Percentiles rank a stretch among this genome's conserved stretches.
These are phyloP conservation scores for Diversispora epigaea DNA, from an alignment of 192 early-diverging fungal species.

Conservation along the genomic window DNA sequence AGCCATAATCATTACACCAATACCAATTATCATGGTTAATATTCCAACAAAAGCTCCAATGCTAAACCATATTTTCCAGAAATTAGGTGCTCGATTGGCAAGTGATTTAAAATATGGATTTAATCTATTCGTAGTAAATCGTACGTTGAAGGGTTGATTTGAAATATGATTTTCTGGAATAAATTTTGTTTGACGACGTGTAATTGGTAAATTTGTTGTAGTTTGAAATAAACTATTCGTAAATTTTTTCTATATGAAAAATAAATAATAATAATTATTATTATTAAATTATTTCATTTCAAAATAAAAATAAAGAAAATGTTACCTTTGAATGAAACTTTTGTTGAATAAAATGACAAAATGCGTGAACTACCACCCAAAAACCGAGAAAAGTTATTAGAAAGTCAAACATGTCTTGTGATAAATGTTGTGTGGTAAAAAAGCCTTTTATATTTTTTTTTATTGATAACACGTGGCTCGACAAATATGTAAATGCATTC, in stretches of 20 bases:
- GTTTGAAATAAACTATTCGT: not conserved
- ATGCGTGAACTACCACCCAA: not conserved
- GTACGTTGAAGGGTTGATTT: slow-evolving; percentile 42
- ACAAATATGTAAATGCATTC: too few relatives aligned
- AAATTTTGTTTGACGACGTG: not conserved
- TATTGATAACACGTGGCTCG: too few relatives aligned
- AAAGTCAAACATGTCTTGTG: not conserved
- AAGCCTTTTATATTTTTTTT: too few relatives aligned
- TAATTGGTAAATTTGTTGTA: not conserved
- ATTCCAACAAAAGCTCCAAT: slow-evolving; percentile 50
- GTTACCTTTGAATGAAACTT: not conserved
- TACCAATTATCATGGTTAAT: slow-evolving; percentile 48
- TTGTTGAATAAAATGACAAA: not conserved
- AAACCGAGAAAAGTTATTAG: slow-evolving; percentile 2
- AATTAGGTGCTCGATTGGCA: slow-evolving; percentile 39
- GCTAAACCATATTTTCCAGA: slow-evolving; percentile 63
- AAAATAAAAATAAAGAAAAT: not conserved
- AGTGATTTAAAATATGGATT: slow-evolving; percentile 47
- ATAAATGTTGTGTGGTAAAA: too few relatives aligned
- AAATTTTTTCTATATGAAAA: not conserved
- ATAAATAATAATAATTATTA: not conserved
- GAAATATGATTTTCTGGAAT: not conserved
- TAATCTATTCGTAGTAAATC: slow-evolving; percentile 48
- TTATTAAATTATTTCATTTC: not conserved
- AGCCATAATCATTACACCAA: slow-evolving; percentile 49